Percentiles rank a stretch among this genome's conserved stretches.
phyloP scores from a whole-genome alignment of 2,329 filamentous ascomycete species.

The Waltergamsia citrina region DNA sequence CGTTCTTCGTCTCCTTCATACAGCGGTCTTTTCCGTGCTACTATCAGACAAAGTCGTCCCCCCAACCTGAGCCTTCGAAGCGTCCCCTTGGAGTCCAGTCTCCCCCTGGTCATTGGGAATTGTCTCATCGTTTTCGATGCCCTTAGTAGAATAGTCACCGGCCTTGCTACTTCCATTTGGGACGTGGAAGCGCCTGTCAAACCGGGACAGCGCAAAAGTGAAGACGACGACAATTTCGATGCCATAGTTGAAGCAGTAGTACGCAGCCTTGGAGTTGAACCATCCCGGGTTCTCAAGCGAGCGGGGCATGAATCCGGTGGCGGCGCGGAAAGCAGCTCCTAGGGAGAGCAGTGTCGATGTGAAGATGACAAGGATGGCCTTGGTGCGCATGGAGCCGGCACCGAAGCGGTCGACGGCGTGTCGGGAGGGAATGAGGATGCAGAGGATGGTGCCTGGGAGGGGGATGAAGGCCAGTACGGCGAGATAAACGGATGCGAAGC shows the following conservation, averaged over 20 bases:
- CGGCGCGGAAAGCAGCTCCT: constrained; percentile 61
- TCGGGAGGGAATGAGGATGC: constrained; percentile 37
- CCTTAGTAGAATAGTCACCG: constrained; percentile 39
- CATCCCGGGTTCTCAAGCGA: constrained; percentile 48
- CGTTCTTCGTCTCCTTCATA: too few species aligned
- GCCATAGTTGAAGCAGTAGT: constrained; percentile 72
- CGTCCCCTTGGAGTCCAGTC: too few species aligned
- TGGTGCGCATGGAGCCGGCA: constrained; percentile 54
- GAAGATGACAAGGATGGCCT: constrained; percentile 54
- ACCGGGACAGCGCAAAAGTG: constrained; percentile 55
- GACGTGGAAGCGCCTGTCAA: constrained; percentile 68
- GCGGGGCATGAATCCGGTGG: constrained; percentile 42
- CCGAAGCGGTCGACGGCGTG: constrained; percentile 43
- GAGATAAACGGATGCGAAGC: constrained; percentile 56
- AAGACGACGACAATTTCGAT: constrained; percentile 64
- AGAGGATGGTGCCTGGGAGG: constrained; percentile 33
- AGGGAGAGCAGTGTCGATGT: constrained; percentile 52
- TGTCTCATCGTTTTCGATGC: too few species aligned
- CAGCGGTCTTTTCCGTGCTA: too few species aligned
- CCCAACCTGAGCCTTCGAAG: too few species aligned
- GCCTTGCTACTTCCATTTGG: constrained; percentile 58
- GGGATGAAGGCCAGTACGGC: constrained; percentile 58
- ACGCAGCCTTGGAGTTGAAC: constrained; percentile 62
- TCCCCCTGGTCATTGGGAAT: too few species aligned
- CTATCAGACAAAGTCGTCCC: too few species aligned